Evolutionary conservation across 2,329 filamentous ascomycete genomes (phyloP), one percentile per base, ranked within the genome.

Genomic region (Niveomyces coronatus): DNA sequence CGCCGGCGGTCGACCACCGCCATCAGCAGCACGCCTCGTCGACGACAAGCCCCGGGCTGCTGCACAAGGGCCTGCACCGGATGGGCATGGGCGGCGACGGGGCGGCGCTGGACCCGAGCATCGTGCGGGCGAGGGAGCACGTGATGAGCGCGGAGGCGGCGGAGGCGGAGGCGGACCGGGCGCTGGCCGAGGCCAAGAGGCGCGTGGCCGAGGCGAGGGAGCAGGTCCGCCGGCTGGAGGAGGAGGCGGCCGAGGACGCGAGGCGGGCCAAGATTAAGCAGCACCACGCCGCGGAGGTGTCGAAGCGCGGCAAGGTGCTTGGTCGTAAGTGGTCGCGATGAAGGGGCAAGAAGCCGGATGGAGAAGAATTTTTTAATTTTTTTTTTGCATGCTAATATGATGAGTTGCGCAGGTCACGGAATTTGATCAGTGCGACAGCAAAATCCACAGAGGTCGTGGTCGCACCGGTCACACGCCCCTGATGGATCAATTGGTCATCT

Each of bases 291-390:
- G 68, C 65, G 48, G 71, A 75, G 50, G 69, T 83, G 20, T 76
- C 73, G 5, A 82, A 80, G 72, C 66, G 77, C 37, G 78, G 75
- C n/a, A 76, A 78, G 57, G 68, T 71, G n/a, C 70, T 83, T 42
- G 79, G 79, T 40, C 73, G 78, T 81, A 65, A 62, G 73, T 76
- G 10, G n/a, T 3, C 11, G 22, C 22, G 18, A 34, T 23, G 18
- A n/a, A n/a, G n/a, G n/a, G n/a, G n/a, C n/a, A n/a, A n/a, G n/a
- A n/a, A n/a, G n/a, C n/a, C n/a, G n/a, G n/a, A n/a, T n/a, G n/a
- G n/a, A n/a, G n/a, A n/a, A n/a, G n/a, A n/a, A n/a, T n/a, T n/a
- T n/a, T n/a, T n/a, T n/a, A n/a, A n/a, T n/a, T n/a, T n/a, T n/a
- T n/a, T n/a, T n/a, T n/a, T n/a, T n/a, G n/a, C n/a, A n/a, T n/a